Evolutionary conservation across 2,329 filamentous ascomycete genomes (phyloP).

Genomic region (Arachnopeziza araneosa): DNA sequence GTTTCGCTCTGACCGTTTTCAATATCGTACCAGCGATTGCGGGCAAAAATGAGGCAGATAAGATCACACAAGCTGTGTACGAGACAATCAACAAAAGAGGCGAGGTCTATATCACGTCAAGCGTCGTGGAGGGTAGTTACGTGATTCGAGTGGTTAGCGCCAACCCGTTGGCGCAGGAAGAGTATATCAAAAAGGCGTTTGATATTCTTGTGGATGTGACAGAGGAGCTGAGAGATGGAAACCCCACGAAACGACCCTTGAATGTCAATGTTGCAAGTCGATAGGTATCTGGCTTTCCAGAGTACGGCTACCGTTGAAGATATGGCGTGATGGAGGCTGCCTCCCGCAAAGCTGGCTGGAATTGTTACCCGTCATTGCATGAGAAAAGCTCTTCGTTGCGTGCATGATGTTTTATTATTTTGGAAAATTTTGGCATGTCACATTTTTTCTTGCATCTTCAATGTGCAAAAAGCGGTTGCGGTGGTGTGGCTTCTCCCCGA

Average conservation of each 20-base stretch:
- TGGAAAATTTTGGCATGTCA: background rate
- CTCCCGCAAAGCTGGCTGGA: background rate
- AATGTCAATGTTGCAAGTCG: background rate
- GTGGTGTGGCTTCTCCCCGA: background rate
- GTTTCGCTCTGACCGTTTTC: conserved; percentile 76
- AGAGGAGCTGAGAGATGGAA: conserved; percentile 25
- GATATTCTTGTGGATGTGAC: conserved; percentile 54
- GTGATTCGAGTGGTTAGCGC: conserved; percentile 78
- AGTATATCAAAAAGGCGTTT: conserved; percentile 68
- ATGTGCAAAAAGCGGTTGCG: background rate
- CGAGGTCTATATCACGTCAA: conserved; percentile 77
- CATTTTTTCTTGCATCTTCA: background rate
- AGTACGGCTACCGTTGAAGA: background rate
- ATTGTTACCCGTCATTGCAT: background rate
- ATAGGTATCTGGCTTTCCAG: background rate
- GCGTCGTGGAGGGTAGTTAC: conserved; percentile 65
- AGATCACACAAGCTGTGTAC: conserved; percentile 67
- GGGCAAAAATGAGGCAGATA: conserved; percentile 52
- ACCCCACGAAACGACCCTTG: background rate
- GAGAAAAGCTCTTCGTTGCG: background rate
- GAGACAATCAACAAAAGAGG: conserved; percentile 68
- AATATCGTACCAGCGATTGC: conserved; percentile 45
- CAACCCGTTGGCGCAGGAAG: conserved; percentile 63
- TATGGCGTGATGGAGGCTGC: background rate
- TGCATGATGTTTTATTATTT: background rate